phyloP scores from a whole-genome alignment of 164 flowering plant species.

The Houttuynia cordata region DNA sequence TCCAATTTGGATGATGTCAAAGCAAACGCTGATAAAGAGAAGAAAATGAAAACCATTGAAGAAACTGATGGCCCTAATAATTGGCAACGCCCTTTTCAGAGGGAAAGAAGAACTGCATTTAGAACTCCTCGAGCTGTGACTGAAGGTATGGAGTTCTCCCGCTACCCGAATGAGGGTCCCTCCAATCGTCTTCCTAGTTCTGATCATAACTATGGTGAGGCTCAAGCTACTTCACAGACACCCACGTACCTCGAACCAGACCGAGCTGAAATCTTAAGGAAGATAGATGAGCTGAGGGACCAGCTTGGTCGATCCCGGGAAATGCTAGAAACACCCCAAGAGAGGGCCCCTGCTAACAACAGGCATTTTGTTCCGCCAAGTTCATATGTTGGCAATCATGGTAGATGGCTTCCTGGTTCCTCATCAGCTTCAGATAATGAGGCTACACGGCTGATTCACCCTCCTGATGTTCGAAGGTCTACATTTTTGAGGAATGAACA shows the following conservation, averaged over 20 bases:
- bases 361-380: constrained; percentile 26
- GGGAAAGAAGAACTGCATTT: constrained; percentile 5
- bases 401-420: constrained; percentile 20
- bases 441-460: constrained; percentile 16
- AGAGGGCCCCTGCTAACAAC: constrained; percentile 22
- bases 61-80: background rate
- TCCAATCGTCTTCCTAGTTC: constrained; percentile 20
- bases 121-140: constrained; percentile 9
- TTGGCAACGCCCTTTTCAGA: background rate
- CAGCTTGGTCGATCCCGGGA: constrained; percentile 49
- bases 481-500: constrained; percentile 25
- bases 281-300: constrained; percentile 64
- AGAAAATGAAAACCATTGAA: constrained; percentile 13
- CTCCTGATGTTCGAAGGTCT: constrained; percentile 21
- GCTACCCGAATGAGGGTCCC: constrained; percentile 30
- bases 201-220: constrained; percentile 16
- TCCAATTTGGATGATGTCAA: constrained; percentile 6
- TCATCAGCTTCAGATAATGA: constrained; percentile 9
- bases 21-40: constrained; percentile 10
- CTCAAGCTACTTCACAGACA: constrained; percentile 11
- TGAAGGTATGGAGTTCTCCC: constrained; percentile 18
- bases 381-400: constrained; percentile 21
- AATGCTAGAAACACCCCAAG: constrained; percentile 31
- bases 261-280: constrained; percentile 55
- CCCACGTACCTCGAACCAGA: constrained; percentile 43